A percentile compares a stretch with the other conserved stretches of the same genome.
Evolutionary conservation across 1,284 basidiomycete genomes (phyloP).

Genomic region (Amylostereum areolatum): DNA sequence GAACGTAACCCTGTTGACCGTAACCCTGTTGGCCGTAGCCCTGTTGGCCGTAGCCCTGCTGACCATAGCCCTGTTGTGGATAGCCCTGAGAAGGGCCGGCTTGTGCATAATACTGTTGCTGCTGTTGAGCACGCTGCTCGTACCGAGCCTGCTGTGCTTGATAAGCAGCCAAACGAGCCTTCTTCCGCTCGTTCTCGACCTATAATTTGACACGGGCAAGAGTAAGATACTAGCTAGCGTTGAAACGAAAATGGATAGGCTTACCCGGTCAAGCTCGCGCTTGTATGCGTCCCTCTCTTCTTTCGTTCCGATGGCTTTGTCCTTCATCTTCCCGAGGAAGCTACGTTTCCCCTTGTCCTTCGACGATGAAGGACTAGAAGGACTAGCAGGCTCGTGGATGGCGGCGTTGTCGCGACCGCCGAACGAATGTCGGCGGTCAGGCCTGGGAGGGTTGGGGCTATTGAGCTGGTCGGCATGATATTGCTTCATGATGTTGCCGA

Average conservation of each 20-base stretch:
- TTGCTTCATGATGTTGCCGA: slow-evolving; percentile 12
- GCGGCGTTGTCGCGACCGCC: slow-evolving; percentile 7
- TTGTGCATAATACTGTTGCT: slow-evolving; percentile 18
- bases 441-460: slow-evolving; percentile 19
- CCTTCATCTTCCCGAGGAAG: slow-evolving; percentile 54
- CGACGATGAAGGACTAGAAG: background rate
- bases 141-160: slow-evolving; percentile 3
- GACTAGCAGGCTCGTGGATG: background rate
- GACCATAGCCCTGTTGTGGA: slow-evolving; percentile 8
- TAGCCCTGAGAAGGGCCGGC: slow-evolving; percentile 2
- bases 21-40: slow-evolving; percentile 18
- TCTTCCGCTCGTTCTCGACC: slow-evolving; percentile 14
- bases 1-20: slow-evolving; percentile 10
- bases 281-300: slow-evolving; percentile 53
- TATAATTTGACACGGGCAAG: background rate
- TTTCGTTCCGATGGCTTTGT: slow-evolving; percentile 56
- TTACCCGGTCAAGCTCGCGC: slow-evolving; percentile 28
- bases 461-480: slow-evolving; percentile 3
- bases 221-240: background rate
- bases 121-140: slow-evolving; percentile 1
- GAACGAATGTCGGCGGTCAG: slow-evolving; percentile 27
- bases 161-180: slow-evolving; percentile 18
- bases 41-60: slow-evolving; percentile 13
- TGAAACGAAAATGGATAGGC: slow-evolving; percentile 8
- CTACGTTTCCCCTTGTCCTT: slow-evolving; percentile 34